Evolutionary conservation across 2,329 filamentous ascomycete genomes (phyloP).

Genomic region (Trichoderma lentiforme): DNA sequence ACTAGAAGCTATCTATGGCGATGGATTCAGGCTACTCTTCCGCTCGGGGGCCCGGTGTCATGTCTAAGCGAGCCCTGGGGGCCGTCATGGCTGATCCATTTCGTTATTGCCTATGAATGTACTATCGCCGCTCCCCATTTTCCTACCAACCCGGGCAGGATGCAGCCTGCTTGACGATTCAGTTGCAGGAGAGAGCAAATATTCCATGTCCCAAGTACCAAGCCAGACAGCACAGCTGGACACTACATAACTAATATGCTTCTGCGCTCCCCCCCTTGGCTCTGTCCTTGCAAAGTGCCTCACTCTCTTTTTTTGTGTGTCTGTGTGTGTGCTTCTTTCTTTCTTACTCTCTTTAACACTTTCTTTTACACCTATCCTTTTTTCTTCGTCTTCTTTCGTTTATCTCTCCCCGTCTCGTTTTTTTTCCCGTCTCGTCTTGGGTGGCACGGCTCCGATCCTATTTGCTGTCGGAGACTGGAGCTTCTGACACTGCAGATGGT

Average conservation of each 20-base stretch:
- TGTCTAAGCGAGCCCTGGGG: conserved; percentile 7
- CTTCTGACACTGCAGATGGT: background rate
- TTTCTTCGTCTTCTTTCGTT: background rate
- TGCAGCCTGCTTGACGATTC: background rate
- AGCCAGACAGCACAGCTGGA: too few relatives aligned
- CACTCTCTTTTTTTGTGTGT: conserved; percentile 7
- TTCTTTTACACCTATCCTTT: background rate
- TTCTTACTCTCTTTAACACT: background rate
- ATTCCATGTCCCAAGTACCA: background rate
- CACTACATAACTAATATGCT: background rate
- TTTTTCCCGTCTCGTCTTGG: background rate
- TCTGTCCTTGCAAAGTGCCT: background rate
- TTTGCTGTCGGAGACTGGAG: background rate
- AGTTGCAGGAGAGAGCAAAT: conserved; percentile 2
- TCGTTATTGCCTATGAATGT: background rate
- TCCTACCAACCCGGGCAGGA: background rate
- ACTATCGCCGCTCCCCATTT: conserved; percentile 7
- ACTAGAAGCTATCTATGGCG: conserved; percentile 6
- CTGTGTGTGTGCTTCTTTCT: background rate
- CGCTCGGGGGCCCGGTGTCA: background rate
- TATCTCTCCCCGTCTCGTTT: background rate
- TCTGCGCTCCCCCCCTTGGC: background rate
- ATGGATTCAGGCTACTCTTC: conserved; percentile 9
- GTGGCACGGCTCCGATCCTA: background rate
- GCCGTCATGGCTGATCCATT: conserved; percentile 7